Evolutionary conservation across 2,329 filamentous ascomycete genomes (phyloP).

Genomic region (Xylaria hypoxylon): DNA sequence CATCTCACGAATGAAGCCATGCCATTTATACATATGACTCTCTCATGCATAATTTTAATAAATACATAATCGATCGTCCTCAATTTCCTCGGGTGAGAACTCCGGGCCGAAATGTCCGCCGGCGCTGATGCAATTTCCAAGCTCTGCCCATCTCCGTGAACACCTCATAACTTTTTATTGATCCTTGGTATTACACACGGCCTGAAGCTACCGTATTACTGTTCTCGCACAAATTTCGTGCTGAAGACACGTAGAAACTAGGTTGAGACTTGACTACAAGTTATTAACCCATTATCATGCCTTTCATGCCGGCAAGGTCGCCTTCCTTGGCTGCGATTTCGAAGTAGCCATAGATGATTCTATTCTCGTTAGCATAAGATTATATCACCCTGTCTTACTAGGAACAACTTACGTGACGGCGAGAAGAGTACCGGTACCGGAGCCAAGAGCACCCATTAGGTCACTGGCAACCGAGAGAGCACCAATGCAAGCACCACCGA

Average conservation of each 20-base stretch:
- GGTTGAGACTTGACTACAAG: conserved; percentile 25
- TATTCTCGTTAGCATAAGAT: conserved; percentile 56
- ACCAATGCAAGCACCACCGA: conserved; percentile 98
- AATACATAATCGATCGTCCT: conserved; percentile 31
- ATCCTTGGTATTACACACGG: conserved; percentile 48
- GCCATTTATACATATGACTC: conserved; percentile 27
- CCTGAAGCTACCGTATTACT: conserved; percentile 42
- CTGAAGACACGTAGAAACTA: conserved; percentile 26
- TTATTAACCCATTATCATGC: conserved; percentile 75
- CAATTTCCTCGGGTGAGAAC: conserved; percentile 21
- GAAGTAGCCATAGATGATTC: conserved; percentile 99
- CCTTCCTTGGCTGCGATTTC: conserved; percentile 99
- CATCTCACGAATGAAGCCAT: conserved; percentile 20
- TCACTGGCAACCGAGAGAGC: conserved; percentile 95
- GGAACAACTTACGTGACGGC: conserved; percentile 88
- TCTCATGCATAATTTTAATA: conserved; percentile 36
- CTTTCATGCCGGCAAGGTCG: conserved; percentile 85
- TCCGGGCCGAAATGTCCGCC: conserved; percentile 40
- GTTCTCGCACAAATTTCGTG: conserved; percentile 42
- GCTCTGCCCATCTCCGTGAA: conserved; percentile 43
- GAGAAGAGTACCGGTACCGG: conserved; percentile 96
- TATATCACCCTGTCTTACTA: not conserved
- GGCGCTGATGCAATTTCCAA: conserved; percentile 48
- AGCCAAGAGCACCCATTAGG: conserved; percentile 93
- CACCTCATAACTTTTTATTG: conserved; percentile 47